Evolutionary conservation across 2,329 filamentous ascomycete species (phyloP), one percentile per base, ranked within the genome.

Genomic region (Trematosphaeria pertusa): DNA sequence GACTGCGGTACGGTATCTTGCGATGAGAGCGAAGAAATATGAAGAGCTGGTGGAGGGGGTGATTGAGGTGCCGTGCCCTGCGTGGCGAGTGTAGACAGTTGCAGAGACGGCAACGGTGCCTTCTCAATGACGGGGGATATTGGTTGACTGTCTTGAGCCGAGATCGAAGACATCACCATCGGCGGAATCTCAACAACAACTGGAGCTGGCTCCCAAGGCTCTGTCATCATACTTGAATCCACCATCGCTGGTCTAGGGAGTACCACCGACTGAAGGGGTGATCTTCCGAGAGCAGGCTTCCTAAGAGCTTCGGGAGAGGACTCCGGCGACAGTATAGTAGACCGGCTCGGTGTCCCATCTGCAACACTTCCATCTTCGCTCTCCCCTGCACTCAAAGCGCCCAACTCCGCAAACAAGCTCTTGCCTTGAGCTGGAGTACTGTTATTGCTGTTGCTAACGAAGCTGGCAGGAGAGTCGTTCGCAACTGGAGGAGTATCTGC

Each of bases 401-500:
- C 90, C 32, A 99, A 81, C 72, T 99, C 94, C 31, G 91, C 91
- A 68, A 94, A 96, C 39, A 99, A 78, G 64, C 88, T 97, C 75
- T 96, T 89, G 12, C 84, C 81, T 54, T 77, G 76, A 39, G 75
- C 73, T n/a, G 75, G 72, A 6, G 75, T 76, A 32, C 71, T 73
- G 22, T 73, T 65, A 40, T 73, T 75, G 47, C 75, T 75, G 34
- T 72, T 73, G 59, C 69, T 75, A 22, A 67, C 64, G 54, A 81
- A 75, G 58, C 78, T 82, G 20, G 76, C 67, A 8, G 80, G 78
- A 9, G 81, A 81, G 51, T 81, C 77, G 46, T 75, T 76, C 4
- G 75, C 69, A 63, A 82, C 84, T 37, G 79, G 78, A 14, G 83
- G 85, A 50, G 85, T 88, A 64, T 82, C 81, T 33, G 79, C 79